These are phyloP conservation scores for Vitis riparia DNA, from an alignment of 164 flowering plant species.

Conservation along the genomic window DNA sequence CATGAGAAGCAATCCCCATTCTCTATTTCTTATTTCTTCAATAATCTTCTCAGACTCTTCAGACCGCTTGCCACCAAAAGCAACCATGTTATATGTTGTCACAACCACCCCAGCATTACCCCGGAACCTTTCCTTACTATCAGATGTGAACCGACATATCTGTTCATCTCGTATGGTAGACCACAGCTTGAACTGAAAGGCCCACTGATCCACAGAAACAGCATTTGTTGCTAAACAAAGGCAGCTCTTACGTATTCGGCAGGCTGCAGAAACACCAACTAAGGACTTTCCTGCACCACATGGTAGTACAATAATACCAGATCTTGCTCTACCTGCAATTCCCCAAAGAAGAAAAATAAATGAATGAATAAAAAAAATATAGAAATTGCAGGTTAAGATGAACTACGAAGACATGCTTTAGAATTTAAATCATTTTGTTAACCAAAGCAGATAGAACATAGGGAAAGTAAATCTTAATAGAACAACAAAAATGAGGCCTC, in stretches of 20 bases:
- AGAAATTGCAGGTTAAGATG: too few relatives aligned
- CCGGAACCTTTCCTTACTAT: constrained; percentile 94
- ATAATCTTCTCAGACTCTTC: constrained; percentile 98
- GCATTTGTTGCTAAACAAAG: constrained; percentile 99
- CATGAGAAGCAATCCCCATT: constrained; percentile 99
- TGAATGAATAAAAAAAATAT: too few relatives aligned
- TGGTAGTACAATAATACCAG: constrained; percentile 97
- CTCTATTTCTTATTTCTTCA: constrained; percentile 96
- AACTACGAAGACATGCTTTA: too few relatives aligned
- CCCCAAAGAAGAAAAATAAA: not conserved
- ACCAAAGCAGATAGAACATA: too few relatives aligned
- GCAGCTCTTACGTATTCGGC: constrained; percentile 89
- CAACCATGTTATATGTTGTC: constrained; percentile 99
- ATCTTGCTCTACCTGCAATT: constrained; percentile 92
- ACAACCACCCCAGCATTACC: constrained; percentile 99
- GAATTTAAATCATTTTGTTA: too few relatives aligned
- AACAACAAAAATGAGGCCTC: too few relatives aligned
- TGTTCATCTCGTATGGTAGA: constrained; percentile 90
- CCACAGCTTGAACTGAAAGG: constrained; percentile 94
- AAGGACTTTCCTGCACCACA: constrained; percentile 99
- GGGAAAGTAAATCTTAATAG: too few relatives aligned
- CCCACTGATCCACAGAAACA: constrained; percentile 99
- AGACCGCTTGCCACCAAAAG: constrained; percentile 97
- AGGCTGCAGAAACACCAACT: constrained; percentile 98
- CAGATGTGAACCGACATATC: constrained; percentile 96